These are phyloP conservation scores for Phytophthora rubi DNA, from an alignment of 352 stramenopile genomes.

Conservation along the genomic window DNA sequence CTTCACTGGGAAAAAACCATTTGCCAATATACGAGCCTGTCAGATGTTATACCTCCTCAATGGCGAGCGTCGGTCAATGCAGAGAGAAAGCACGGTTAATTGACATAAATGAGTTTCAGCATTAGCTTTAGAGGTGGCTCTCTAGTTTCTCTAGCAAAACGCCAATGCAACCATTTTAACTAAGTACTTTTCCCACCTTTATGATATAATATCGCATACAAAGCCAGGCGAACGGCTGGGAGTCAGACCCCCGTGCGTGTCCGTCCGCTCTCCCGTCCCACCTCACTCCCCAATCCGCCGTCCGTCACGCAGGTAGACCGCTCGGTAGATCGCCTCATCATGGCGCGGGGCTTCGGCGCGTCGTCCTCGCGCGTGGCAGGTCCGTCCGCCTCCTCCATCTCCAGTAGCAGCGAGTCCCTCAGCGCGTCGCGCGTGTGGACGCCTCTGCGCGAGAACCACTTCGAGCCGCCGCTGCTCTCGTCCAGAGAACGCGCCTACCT, in stretches of 20 bases:
- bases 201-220: background rate
- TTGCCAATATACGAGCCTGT: too few relatives aligned
- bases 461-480: conserved; percentile 71
- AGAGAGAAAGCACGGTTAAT: too few relatives aligned
- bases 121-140: too few relatives aligned
- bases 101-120: too few relatives aligned
- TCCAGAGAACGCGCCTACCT: conserved; percentile 73
- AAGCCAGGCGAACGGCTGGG: conserved; percentile 7
- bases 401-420: conserved; percentile 4
- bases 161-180: too few relatives aligned
- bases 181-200: background rate
- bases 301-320: conserved; percentile 8
- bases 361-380: conserved; percentile 32
- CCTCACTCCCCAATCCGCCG: conserved; percentile 36
- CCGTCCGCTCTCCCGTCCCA: background rate
- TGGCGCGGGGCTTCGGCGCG: background rate
- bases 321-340: background rate
- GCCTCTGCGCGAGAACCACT: conserved; percentile 80
- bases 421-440: conserved; percentile 50
- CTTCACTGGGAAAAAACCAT: too few relatives aligned
- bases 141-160: too few relatives aligned
- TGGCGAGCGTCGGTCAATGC: too few relatives aligned
- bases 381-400: background rate
- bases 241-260: background rate
- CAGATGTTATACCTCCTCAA: too few relatives aligned